These are phyloP conservation scores for Metschnikowia sp. DNA, from an alignment of 805 yeast genomes.

Conservation along the genomic window DNA sequence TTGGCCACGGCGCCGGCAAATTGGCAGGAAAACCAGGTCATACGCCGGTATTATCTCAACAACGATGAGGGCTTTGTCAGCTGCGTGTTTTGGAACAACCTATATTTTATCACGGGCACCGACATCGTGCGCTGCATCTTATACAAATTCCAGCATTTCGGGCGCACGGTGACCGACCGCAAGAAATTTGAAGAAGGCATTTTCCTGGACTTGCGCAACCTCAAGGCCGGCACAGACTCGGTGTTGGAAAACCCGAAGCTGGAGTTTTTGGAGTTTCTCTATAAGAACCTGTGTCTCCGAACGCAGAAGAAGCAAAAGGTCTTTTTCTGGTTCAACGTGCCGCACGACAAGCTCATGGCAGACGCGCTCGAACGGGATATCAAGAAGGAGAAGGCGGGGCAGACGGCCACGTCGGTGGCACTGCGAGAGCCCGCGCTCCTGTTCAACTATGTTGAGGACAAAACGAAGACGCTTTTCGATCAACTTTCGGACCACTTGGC, in stretches of 20 bases:
- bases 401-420: constrained; percentile 69
- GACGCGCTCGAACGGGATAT: constrained; percentile 93
- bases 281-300: constrained; percentile 80
- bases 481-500: constrained; percentile 51
- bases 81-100: constrained; percentile 88
- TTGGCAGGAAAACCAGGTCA: constrained; percentile 86
- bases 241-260: constrained; percentile 84
- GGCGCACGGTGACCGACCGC: constrained; percentile 76
- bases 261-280: constrained; percentile 75
- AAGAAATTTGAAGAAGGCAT: constrained; percentile 97
- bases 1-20: constrained; percentile 91
- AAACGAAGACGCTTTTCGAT: constrained; percentile 45
- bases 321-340: constrained; percentile 94
- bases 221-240: constrained; percentile 86
- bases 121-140: constrained; percentile 92
- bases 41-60: constrained; percentile 79
- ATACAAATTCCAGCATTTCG: constrained; percentile 85
- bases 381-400: constrained; percentile 65
- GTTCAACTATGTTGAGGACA: constrained; percentile 55
- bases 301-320: constrained; percentile 97
- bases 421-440: constrained; percentile 75
- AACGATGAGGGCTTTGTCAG: constrained; percentile 90
- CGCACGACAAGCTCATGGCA: constrained; percentile 85
- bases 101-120: constrained; percentile 90
- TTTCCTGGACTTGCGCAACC: constrained; percentile 81